phyloP scores from a whole-genome alignment of 352 stramenopile species.

The Globisporangium spinosum region DNA sequence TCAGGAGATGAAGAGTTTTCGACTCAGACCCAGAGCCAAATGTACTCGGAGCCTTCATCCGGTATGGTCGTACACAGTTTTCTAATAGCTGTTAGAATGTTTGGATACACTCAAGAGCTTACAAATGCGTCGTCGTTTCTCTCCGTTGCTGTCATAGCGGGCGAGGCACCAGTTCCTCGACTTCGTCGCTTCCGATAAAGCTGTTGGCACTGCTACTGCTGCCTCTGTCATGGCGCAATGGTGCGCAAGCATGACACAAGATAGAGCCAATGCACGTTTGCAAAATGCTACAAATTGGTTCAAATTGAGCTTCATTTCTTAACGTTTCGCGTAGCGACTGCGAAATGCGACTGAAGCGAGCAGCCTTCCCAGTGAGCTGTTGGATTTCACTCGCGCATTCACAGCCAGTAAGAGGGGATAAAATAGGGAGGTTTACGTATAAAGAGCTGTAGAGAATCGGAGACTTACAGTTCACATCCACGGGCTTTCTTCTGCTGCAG shows the following conservation, averaged over 20 bases:
- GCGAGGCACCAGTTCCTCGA: conserved; percentile 31
- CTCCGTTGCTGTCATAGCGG: conserved; percentile 3
- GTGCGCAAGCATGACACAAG: background rate
- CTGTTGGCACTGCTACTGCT: background rate
- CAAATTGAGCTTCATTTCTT: background rate
- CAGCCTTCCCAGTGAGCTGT: conserved; percentile 30
- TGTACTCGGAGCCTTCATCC: conserved; percentile 34
- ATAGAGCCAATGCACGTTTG: background rate
- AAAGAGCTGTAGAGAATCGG: background rate
- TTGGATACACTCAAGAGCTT: background rate
- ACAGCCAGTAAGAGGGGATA: background rate
- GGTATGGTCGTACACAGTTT: conserved; percentile 18
- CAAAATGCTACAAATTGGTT: background rate
- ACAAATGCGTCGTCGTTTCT: background rate
- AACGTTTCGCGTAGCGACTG: background rate
- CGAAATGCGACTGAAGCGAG: background rate
- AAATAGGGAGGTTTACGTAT: conserved; percentile 1
- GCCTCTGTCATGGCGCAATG: background rate
- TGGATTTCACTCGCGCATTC: background rate
- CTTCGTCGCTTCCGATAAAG: conserved; percentile 54
- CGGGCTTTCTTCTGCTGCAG: background rate
- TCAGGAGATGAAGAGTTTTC: conserved; percentile 22
- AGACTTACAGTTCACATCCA: conserved; percentile 14
- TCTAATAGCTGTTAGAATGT: background rate
- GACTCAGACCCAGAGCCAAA: conserved; percentile 37